Base-by-base conservation (phyloP, 257 asterid genomes). In the Anisodus acutangulus region DNA sequence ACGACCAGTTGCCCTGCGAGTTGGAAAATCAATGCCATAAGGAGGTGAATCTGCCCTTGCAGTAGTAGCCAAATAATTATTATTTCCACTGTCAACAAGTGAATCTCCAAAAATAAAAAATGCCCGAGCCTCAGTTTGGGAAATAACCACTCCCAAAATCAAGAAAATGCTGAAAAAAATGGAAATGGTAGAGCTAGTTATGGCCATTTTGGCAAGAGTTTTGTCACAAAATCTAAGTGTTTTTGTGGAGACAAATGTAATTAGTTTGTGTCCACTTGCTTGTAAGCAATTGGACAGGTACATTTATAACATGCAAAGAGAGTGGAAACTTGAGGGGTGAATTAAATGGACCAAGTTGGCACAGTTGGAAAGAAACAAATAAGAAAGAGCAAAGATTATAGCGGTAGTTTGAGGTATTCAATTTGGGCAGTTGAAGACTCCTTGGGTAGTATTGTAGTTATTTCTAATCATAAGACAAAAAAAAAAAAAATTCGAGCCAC, bases 41-140 rank as follows among this genome's bases (percentile, higher is more conserved):
- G 92, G 92, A 17, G 91, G 90, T 6, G 90, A 70, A 80, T 90
- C 92, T 1, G 92, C 92, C 54, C 92, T 85, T 45, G 92, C 92
- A 74, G 82, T 88, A 0, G 92, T 90, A 13, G 86, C 80, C 85
- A 90, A 80, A 82, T 85, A 90, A 81, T 90, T 85, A 47, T 90
- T 90, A 81, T 90, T 90, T n/a, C 92, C 92, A 74, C 85, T 87
- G 6, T 90, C 92, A 4, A 90, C 92, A 35, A 90, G 71, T 22
- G 92, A 90, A 64, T 90, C 92, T 9, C 92, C 92, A 45, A 90
- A 90, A 85, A 90, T 90, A 58, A 90, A 85, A 51, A 90, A 88
- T 26, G 92, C 91, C 6, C 90, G 84, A 13, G 83, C 84, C 78
- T 85, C 84, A 51, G 57, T 85, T 53, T n/a, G 41, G 3, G 84